Base-by-base conservation (phyloP, 495 filamentous ascomycete species). In the Penicillium turbatum region DNA sequence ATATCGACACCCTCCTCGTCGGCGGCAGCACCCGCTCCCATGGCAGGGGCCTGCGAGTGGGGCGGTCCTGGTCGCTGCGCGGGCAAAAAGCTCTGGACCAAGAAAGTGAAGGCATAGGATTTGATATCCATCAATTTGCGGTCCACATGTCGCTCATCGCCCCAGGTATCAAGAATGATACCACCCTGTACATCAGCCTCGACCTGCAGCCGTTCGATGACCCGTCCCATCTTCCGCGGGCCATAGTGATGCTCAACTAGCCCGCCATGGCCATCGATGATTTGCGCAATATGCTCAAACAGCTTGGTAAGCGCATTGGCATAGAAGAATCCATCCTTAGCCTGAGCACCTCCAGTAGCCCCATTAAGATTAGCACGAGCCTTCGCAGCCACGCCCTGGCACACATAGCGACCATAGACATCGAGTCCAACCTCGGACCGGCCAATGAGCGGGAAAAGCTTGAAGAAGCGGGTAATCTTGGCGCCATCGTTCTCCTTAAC, bases 131-230 rank as follows among this genome's bases (percentile, higher is more conserved):
- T 97, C 58, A 98, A 74, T 61, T 86, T 88, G 58, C 92, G 79
- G 63, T 90, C 87, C 24, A 98, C 81, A 35, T 76, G 80, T 41
- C 89, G 80, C 64, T 97, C 93, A 57, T 98, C 93, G 45, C 84
- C 82, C 89, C 92, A 98, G 17, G 92, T 93, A 68, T 98, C 93
- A 26, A 98, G 71, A 34, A 98, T 83, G 57, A 97, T 95, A 51
- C 93, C 95, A n/a, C 93, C 93, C 72, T 97, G 95, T 27, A 96
- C 86, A 71, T 98, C 93, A 8, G 89, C 92, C 70, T 98, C 93
- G 36, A 92, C 78, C 69, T 98, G 95, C 41, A 98, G 71, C 46
- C 90, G 80, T 71, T 97, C 91, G 64, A 97, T 91, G 49, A 98
- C 95, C 62, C 84, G 90, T n/a, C 87, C 82, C 95, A 97, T 97